Base-by-base conservation (phyloP, 1,139 yeast genomes). In the Nakaseomyces uthaithaninus region DNA sequence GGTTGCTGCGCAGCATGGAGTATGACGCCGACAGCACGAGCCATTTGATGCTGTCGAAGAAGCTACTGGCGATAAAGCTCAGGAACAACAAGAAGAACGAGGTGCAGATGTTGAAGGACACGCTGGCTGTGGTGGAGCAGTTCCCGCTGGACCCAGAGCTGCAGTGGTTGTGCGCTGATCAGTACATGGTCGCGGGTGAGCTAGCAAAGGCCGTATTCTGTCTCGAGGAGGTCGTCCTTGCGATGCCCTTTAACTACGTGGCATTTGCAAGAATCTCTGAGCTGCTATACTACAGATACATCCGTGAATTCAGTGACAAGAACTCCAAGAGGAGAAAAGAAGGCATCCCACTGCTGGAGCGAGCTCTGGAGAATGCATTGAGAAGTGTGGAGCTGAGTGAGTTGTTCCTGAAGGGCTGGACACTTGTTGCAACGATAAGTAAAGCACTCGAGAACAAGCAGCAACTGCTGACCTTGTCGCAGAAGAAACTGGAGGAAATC, bases 371-470 rank as follows among this genome's bases (percentile, higher is more conserved):
- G 52, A 71, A 76, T 53, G 82, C 75, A 51, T 64, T 80, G 42
- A 71, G 93, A 46, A 64, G 87, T 10, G 76, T 84, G 11, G 96
- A 89, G 62, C 66, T 89, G 36, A 80, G 85, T 50, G 83, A 81
- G 33, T 67, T 68, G 33, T 81, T 75, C 57, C 62, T 74, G 14
- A 71, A 84, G 47, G 82, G 85, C 17, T 87, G 95, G 95, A 64
- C 77, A 42, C 94, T 94, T 0, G 65, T 86, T 3, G 69, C 68
- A 38, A 59, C 71, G 3, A 62, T 75, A 2, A 45, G 69, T 7
- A 48, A 51, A 17, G 60, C 60, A 42, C 42, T 68, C 27, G 49
- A 45, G 18, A 46, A 46, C 16, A 54, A 54, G 39, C 55, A 59
- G 39, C 43, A 52, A 15, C 46, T 62, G 34, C 51, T 69, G 18